phyloP scores from a whole-genome alignment of 768 basidiomycete species.

The Lentinula raphanica region DNA sequence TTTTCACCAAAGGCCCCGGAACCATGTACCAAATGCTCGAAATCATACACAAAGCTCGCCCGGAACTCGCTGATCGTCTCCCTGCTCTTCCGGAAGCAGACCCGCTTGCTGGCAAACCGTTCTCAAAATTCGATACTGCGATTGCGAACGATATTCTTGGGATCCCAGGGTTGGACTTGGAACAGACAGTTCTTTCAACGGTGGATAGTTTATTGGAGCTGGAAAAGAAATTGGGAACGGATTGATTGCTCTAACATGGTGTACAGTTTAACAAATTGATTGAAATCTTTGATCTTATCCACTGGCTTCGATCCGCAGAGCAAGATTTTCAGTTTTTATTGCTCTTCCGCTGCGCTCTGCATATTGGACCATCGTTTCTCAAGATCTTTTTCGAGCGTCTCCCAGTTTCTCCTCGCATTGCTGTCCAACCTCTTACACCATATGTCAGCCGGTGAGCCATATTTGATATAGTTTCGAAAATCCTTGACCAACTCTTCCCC shows the following conservation, averaged over 20 bases:
- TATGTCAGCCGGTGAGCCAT: too few relatives aligned
- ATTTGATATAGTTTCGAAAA: too few relatives aligned
- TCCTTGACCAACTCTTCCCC: too few relatives aligned
- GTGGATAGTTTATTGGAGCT: not conserved
- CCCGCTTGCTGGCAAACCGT: not conserved
- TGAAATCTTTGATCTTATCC: too few relatives aligned
- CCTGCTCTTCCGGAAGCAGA: not conserved
- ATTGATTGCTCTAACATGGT: not conserved
- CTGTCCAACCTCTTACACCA: too few relatives aligned
- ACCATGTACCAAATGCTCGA: slow-evolving; percentile 3
- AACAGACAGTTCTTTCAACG: not conserved
- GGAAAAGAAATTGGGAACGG: not conserved
- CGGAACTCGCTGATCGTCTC: slow-evolving; percentile 2
- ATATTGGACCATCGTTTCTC: too few relatives aligned
- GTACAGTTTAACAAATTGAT: not conserved
- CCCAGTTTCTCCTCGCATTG: too few relatives aligned
- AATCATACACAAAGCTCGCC: not conserved
- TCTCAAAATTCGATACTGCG: not conserved
- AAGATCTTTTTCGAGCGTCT: too few relatives aligned
- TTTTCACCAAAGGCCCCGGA: slow-evolving; percentile 2
- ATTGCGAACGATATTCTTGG: not conserved
- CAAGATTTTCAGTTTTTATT: too few relatives aligned
- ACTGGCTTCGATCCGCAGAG: too few relatives aligned
- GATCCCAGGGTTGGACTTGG: not conserved
- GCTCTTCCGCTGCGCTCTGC: too few relatives aligned